These are phyloP conservation scores for Fusarium sp. DNA, from an alignment of 2,329 filamentous ascomycete species.

Conservation along the genomic window DNA sequence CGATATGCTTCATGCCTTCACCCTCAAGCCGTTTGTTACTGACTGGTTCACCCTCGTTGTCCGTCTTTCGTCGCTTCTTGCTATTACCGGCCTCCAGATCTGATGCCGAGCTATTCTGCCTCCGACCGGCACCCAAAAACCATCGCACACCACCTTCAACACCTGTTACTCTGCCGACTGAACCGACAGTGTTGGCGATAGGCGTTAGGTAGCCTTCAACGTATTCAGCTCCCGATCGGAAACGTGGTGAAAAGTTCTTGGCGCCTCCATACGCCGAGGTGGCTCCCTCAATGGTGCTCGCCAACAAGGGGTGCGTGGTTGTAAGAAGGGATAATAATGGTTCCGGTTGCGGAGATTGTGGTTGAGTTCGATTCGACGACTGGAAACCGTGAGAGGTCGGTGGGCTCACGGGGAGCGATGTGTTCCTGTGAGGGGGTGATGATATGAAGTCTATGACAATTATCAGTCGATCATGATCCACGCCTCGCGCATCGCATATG, in stretches of 20 bases:
- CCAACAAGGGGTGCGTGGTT: constrained; percentile 85
- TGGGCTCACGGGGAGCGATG: constrained; percentile 52
- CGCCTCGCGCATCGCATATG: constrained; percentile 5
- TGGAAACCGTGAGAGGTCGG: constrained; percentile 48
- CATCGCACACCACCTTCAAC: constrained; percentile 87
- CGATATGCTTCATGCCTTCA: constrained; percentile 44
- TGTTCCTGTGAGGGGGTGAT: constrained; percentile 61
- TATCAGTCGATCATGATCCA: constrained; percentile 27
- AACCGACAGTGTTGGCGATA: constrained; percentile 84
- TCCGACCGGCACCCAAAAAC: constrained; percentile 71
- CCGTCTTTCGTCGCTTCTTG: constrained; percentile 67
- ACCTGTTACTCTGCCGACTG: constrained; percentile 82
- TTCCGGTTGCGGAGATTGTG: constrained; percentile 66
- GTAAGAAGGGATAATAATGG: constrained; percentile 87
- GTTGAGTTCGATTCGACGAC: constrained; percentile 35
- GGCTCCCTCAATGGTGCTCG: constrained; percentile 83
- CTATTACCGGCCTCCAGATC: constrained; percentile 57
- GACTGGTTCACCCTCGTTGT: constrained; percentile 48
- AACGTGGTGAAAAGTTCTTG: constrained; percentile 88
- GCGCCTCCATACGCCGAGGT: constrained; percentile 84
- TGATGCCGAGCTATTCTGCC: constrained; percentile 56
- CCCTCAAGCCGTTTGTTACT: constrained; percentile 45
- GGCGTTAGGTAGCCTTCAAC: constrained; percentile 88
- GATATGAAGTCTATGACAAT: constrained; percentile 67
- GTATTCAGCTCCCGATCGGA: constrained; percentile 89